phyloP scores from a whole-genome alignment of 2,329 filamentous ascomycete genomes.

The Myriosclerotinia curreyana region DNA sequence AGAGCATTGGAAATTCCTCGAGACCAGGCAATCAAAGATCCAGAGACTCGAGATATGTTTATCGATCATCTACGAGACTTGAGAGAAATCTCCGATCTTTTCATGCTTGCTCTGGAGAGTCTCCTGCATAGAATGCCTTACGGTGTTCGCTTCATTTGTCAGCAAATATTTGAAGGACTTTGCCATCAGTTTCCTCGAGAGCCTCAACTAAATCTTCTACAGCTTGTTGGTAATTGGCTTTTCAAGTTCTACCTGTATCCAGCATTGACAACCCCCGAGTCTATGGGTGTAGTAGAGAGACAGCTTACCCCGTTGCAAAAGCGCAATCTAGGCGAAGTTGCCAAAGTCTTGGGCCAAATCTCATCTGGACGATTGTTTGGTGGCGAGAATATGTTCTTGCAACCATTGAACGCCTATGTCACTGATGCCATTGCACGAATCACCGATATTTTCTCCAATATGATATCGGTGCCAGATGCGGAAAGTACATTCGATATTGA shows the following conservation, averaged over 20 bases:
- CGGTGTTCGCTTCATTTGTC: slow-evolving; percentile 81
- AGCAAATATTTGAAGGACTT: slow-evolving; percentile 79
- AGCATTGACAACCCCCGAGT: slow-evolving; percentile 83
- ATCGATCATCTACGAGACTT: slow-evolving; percentile 93
- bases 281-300: slow-evolving; percentile 88
- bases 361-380: slow-evolving; percentile 87
- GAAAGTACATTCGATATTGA: slow-evolving; percentile 97
- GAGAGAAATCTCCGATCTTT: slow-evolving; percentile 89
- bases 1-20: slow-evolving; percentile 81
- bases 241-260: slow-evolving; percentile 95
- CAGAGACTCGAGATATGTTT: slow-evolving; percentile 87
- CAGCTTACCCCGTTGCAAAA: slow-evolving; percentile 88
- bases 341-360: slow-evolving; percentile 87
- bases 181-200: slow-evolving; percentile 76
- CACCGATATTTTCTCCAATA: slow-evolving; percentile 67
- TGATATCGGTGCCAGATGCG: slow-evolving; percentile 81
- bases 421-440: slow-evolving; percentile 79
- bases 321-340: slow-evolving; percentile 84
- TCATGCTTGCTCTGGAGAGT: slow-evolving; percentile 78
- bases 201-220: slow-evolving; percentile 71
- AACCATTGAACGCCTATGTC: slow-evolving; percentile 90
- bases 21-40: slow-evolving; percentile 93
- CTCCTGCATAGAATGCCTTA: slow-evolving; percentile 86
- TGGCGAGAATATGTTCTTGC: slow-evolving; percentile 90
- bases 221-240: slow-evolving; percentile 84